These are phyloP conservation scores for Colletotrichum paranaense DNA, from an alignment of 2,329 filamentous ascomycete genomes.

Conservation along the genomic window DNA sequence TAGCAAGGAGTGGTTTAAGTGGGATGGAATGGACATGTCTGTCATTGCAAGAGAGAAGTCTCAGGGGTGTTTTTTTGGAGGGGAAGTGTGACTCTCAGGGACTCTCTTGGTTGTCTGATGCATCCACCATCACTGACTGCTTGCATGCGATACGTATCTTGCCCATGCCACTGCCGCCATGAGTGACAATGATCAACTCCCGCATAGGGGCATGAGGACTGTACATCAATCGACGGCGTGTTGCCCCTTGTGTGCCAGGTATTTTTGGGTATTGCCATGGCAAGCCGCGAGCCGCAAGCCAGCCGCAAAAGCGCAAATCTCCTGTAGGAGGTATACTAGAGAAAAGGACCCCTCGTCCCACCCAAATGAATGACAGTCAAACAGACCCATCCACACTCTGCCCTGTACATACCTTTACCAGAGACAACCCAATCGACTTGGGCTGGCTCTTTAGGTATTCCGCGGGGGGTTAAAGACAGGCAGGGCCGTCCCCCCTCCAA, in stretches of 20 bases:
- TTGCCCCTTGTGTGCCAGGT: constrained; percentile 25
- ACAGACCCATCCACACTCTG: neutral
- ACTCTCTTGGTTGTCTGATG: neutral
- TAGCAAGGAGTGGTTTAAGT: constrained; percentile 30
- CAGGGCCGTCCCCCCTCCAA: constrained; percentile 9
- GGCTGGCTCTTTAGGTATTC: neutral
- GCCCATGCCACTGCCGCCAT: neutral
- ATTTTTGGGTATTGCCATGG: constrained; percentile 29
- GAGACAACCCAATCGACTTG: neutral
- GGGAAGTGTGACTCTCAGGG: neutral
- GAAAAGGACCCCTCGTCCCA: constrained; percentile 26
- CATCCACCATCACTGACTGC: neutral
- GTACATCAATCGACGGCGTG: constrained; percentile 29
- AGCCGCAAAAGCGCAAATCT: neutral
- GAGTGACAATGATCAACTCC: neutral
- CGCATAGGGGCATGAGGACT: constrained; percentile 6
- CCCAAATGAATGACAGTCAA: neutral
- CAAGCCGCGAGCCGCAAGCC: neutral
- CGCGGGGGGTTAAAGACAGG: neutral
- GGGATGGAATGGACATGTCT: constrained; percentile 16
- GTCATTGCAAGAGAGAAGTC: neutral
- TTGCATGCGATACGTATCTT: neutral
- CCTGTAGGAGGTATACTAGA: neutral
- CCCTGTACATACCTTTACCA: neutral
- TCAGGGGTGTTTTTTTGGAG: neutral